Evolutionary conservation across 805 yeast species (phyloP).

Genomic region (Nakazawaea anatomiae): DNA sequence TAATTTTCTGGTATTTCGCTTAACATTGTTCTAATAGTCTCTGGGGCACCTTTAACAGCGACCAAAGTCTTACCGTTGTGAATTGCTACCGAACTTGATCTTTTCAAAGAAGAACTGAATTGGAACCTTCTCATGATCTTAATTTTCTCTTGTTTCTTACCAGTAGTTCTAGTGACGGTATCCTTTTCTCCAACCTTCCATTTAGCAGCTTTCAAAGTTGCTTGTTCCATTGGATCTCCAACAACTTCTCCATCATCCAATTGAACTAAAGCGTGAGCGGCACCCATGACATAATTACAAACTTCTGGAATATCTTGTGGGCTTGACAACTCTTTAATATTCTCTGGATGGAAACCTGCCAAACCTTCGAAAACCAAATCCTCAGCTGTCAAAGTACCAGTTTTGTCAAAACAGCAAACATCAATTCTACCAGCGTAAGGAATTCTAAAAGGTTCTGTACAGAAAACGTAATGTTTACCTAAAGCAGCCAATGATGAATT

Average conservation of each 20-base stretch:
- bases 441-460: conserved; percentile 98
- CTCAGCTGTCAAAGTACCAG: conserved; percentile 97
- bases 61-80: conserved; percentile 55
- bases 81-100: conserved; percentile 83
- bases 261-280: conserved; percentile 93
- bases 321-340: conserved; percentile 49
- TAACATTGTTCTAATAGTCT: conserved; percentile 80
- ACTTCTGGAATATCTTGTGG: conserved; percentile 60
- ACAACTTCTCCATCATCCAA: conserved; percentile 96
- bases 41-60: conserved; percentile 97
- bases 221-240: conserved; percentile 99
- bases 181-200: conserved; percentile 84
- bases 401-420: conserved; percentile 97
- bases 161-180: conserved; percentile 42
- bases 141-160: conserved; percentile 39
- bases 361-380: conserved; percentile 94
- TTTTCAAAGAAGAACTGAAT: conserved; percentile 90
- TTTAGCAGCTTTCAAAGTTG: conserved; percentile 79
- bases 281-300: conserved; percentile 73
- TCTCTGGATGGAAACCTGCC: conserved; percentile 61
- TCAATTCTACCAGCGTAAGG: conserved; percentile 97
- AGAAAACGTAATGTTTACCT: conserved; percentile 81
- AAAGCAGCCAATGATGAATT: conserved; percentile 85
- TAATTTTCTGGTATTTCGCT: conserved; percentile 65
- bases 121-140: conserved; percentile 90